phyloP scores from a whole-genome alignment of 176 grass and related monocot genomes.

The Cenchrus fungigraminus region DNA sequence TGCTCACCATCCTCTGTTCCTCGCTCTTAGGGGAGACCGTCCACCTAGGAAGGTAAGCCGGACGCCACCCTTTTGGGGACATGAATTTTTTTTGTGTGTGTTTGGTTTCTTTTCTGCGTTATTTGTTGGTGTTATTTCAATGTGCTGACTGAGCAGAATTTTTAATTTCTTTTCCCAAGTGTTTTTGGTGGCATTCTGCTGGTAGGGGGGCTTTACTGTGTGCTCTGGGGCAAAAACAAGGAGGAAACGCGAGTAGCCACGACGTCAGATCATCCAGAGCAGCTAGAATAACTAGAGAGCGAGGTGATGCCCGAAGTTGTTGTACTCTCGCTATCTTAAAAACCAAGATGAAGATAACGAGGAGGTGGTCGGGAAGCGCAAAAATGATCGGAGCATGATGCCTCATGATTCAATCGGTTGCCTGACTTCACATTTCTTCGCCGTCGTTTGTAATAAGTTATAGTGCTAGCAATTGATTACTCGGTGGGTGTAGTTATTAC shows the following conservation, averaged over 20 bases:
- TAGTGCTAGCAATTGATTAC: too few species aligned
- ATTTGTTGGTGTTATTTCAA: too few species aligned
- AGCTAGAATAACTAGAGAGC: background rate
- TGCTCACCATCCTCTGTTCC: constrained; percentile 62
- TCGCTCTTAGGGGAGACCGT: constrained; percentile 56
- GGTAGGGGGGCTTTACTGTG: constrained; percentile 56
- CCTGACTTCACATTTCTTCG: too few species aligned
- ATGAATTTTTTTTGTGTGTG: too few species aligned
- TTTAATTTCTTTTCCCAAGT: constrained; percentile 16
- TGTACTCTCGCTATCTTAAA: background rate
- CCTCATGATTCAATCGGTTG: too few species aligned
- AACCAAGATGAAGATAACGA: background rate
- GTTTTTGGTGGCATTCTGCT: constrained; percentile 53
- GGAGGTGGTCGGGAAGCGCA: background rate
- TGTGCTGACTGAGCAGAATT: too few species aligned
- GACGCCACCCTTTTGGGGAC: too few species aligned
- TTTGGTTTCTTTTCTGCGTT: too few species aligned
- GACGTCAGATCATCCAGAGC: background rate
- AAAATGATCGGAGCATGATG: background rate
- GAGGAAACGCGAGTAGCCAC: background rate
- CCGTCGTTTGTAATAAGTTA: too few species aligned
- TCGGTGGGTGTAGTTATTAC: too few species aligned
- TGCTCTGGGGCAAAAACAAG: constrained; percentile 52
- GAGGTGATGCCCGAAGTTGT: background rate
- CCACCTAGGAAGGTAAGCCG: constrained; percentile 53